Evolutionary conservation across 306 rosid genomes (phyloP).

Genomic region (Myrica gale): DNA sequence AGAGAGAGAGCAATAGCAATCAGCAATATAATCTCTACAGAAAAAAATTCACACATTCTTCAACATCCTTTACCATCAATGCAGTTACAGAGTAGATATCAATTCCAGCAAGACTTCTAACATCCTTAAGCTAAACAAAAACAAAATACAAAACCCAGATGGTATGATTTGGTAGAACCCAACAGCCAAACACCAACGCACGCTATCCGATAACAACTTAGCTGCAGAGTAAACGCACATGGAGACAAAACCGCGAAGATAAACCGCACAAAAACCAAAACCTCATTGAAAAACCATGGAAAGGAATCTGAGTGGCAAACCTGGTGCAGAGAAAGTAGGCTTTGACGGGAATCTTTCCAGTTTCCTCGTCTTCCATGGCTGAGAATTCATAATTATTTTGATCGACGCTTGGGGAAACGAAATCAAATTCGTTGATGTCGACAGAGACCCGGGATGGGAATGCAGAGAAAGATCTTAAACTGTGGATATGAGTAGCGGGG

Average conservation of each 20-base stretch:
- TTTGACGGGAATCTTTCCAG: constrained; percentile 67
- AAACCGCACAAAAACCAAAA: neutral
- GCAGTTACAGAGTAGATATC: neutral
- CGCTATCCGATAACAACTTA: neutral
- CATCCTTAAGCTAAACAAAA: neutral
- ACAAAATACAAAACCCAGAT: neutral
- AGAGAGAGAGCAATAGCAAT: constrained; percentile 13
- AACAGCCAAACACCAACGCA: constrained; percentile 20
- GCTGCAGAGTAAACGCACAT: neutral
- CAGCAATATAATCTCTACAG: neutral
- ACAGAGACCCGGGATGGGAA: constrained; percentile 40
- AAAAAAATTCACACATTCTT: too few relatives aligned
- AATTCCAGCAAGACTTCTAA: neutral
- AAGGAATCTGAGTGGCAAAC: constrained; percentile 32
- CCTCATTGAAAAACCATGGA: constrained; percentile 6
- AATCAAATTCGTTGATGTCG: constrained; percentile 41
- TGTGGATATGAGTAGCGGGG: constrained; percentile 27
- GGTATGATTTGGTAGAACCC: constrained; percentile 12
- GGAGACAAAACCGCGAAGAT: constrained; percentile 14
- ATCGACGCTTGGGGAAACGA: constrained; percentile 20
- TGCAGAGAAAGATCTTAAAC: constrained; percentile 51
- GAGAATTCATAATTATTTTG: constrained; percentile 21
- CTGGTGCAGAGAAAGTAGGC: constrained; percentile 91
- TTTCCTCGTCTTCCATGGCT: constrained; percentile 35
- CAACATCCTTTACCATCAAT: neutral